Conservation (phyloP, 495 filamentous ascomycete species). For the Penicillium subrubescens region DNA sequence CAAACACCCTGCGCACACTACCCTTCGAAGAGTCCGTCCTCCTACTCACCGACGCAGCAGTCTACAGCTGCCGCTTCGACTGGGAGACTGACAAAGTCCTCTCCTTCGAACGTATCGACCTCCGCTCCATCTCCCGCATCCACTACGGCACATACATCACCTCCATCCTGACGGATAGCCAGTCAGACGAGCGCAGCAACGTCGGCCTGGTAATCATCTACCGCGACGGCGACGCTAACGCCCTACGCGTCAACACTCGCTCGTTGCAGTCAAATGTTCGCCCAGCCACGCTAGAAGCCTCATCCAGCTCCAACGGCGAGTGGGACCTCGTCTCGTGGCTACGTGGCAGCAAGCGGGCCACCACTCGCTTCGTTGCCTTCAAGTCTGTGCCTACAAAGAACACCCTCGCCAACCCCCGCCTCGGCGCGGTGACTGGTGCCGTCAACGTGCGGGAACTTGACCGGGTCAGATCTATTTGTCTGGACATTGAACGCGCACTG, state of each 20-base stretch:
- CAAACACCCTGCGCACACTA: conserved; percentile 62
- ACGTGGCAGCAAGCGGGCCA: conserved; percentile 35
- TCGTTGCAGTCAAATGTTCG: conserved; percentile 64
- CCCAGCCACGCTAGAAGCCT: conserved; percentile 33
- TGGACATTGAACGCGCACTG: conserved; percentile 54
- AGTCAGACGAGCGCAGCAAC: conserved; percentile 75
- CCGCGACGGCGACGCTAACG: conserved; percentile 61
- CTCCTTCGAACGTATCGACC: conserved; percentile 83
- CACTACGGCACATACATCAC: conserved; percentile 86
- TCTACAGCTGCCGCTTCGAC: conserved; percentile 89
- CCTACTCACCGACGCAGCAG: conserved; percentile 77
- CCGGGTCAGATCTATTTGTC: conserved; percentile 69
- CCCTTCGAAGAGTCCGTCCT: conserved; percentile 85
- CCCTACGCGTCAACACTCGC: conserved; percentile 80
- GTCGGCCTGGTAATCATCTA: conserved; percentile 82
- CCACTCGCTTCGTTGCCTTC: conserved; percentile 57
- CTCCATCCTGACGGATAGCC: conserved; percentile 71
- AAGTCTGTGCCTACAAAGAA: conserved; percentile 46
- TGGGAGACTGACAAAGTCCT: conserved; percentile 91
- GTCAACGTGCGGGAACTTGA: conserved; percentile 62
- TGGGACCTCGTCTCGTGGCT: conserved; percentile 49
- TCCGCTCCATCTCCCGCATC: conserved; percentile 69
- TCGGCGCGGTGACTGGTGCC: conserved; percentile 22
- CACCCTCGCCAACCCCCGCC: conserved; percentile 38
- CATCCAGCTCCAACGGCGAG: conserved; percentile 27